These are phyloP conservation scores for Kappamyces sp. DNA, from an alignment of 192 early-diverging fungal genomes.

Conservation along the genomic window DNA sequence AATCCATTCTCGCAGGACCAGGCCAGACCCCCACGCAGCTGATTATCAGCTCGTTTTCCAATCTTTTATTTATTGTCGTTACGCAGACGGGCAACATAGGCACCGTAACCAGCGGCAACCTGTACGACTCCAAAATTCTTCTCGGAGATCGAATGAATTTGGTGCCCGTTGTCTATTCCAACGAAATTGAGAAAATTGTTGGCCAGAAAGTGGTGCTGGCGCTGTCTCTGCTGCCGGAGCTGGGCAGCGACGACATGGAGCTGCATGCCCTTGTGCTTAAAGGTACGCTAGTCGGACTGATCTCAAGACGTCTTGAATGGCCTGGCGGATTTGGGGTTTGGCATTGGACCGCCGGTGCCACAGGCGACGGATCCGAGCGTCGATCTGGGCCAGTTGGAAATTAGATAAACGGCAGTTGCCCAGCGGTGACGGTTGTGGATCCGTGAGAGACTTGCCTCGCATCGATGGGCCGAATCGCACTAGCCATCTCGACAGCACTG, in stretches of 20 bases:
- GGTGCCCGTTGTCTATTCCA: constrained; percentile 8
- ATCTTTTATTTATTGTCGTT: not conserved
- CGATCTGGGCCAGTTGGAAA: no score
- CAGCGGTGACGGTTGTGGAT: no score
- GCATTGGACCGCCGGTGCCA: no score
- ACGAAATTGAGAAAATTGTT: not conserved
- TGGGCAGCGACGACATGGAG: constrained; percentile 2
- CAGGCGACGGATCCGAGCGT: no score
- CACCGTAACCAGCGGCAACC: not conserved
- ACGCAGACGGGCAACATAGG: constrained; percentile 12
- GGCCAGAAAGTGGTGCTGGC: constrained; percentile 4
- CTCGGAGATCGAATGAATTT: constrained; percentile 9
- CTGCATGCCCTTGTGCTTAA: no score
- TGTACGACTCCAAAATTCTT: not conserved
- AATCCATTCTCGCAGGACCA: not conserved
- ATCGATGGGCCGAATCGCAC: no score
- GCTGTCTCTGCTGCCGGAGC: constrained; percentile 8
- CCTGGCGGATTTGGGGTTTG: no score
- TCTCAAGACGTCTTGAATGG: no score
- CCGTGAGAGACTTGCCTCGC: no score
- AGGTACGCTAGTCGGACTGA: no score
- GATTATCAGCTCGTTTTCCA: constrained; percentile 3
- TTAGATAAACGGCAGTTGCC: no score
- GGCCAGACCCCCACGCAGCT: constrained; percentile 4
- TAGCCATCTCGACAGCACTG: no score